Base-by-base conservation (phyloP, 495 filamentous ascomycete species). In the Aspergillus wentii region DNA sequence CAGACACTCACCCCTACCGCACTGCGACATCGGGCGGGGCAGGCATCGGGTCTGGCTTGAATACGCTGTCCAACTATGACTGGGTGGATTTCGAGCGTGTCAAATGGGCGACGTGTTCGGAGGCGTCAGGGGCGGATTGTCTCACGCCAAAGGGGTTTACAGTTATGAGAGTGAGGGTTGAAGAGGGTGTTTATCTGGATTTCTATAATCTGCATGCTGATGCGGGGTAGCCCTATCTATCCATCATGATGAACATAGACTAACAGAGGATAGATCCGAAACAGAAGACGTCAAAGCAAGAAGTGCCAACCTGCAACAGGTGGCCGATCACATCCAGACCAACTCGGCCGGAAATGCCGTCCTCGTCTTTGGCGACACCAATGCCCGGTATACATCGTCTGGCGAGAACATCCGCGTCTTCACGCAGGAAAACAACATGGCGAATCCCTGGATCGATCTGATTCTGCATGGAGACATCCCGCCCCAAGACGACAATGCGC, bases 81-180 rank as follows among this genome's bases (percentile, higher is more conserved):
- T 82, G 71, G 66, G 44, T 71, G 16, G 64, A 72, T 48, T 76
- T 79, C 49, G 55, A 61, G 26, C 75, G 78, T 6, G 57, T 62
- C 17, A 76, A 77, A 34, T 84, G 80, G 80, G 49, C 58, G 13
- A 64, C 44, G 0, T 84, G 79, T 56, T 73, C 68, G 22, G 56
- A 75, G 52, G 67, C 63, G 1, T 73, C 69, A 3, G 69, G 63
- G 0, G 33, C 44, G 3, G 79, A 84, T 45, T 84, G 80, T 46
- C 51, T 82, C 26, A 81, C 78, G 7, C 79, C 78, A 9, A 84
- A 84, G 52, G 80, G 79, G 3, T 80, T 78, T 46, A 78, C 77
- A 0, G 74, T 75, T 33, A 80, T 80, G 77, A 68, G 75, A 6
- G 52, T 66, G 22, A 46, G 60, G 18, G 31, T 75, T 18, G 62